Percentiles rank a stretch among this genome's conserved stretches.
These are phyloP conservation scores for Beauveria australis DNA, from an alignment of 2,329 filamentous ascomycete species.

Conservation along the genomic window DNA sequence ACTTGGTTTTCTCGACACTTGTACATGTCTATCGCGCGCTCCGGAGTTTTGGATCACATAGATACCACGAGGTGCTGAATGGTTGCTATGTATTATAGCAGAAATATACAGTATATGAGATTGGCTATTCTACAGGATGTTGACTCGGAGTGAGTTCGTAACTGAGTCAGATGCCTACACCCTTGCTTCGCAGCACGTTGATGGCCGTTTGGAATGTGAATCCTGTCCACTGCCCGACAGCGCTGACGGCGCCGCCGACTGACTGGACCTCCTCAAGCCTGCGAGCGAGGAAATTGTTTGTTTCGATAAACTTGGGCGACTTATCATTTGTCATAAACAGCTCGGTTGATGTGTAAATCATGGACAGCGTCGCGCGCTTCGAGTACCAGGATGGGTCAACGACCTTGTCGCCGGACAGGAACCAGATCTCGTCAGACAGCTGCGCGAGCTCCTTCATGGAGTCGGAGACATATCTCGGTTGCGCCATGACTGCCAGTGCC, in stretches of 20 bases:
- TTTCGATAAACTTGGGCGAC: conserved; percentile 65
- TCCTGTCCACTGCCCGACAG: conserved; percentile 67
- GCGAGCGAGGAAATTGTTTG: conserved; percentile 69
- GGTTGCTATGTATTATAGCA: background rate
- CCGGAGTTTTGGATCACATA: background rate
- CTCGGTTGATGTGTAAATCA: conserved; percentile 65
- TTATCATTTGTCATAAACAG: conserved; percentile 90
- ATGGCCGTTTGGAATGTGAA: conserved; percentile 71
- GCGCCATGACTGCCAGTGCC: conserved; percentile 86
- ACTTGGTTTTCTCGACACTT: background rate
- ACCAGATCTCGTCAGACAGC: conserved; percentile 89
- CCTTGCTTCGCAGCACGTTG: conserved; percentile 82
- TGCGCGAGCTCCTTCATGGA: conserved; percentile 72
- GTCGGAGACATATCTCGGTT: conserved; percentile 66
- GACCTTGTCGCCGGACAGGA: conserved; percentile 69
- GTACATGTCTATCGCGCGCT: background rate
- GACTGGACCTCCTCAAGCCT: conserved; percentile 62
- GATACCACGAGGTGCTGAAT: background rate
- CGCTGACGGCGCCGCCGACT: conserved; percentile 53
- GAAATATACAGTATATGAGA: background rate
- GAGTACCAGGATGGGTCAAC: conserved; percentile 86
- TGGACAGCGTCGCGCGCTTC: conserved; percentile 48
- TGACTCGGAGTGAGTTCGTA: background rate
- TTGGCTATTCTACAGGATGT: background rate
- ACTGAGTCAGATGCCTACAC: conserved; percentile 60